Percentiles rank a stretch among this genome's conserved stretches.
These are phyloP conservation scores for Helminthosporium solani DNA, from an alignment of 2,329 filamentous ascomycete species.

Conservation along the genomic window DNA sequence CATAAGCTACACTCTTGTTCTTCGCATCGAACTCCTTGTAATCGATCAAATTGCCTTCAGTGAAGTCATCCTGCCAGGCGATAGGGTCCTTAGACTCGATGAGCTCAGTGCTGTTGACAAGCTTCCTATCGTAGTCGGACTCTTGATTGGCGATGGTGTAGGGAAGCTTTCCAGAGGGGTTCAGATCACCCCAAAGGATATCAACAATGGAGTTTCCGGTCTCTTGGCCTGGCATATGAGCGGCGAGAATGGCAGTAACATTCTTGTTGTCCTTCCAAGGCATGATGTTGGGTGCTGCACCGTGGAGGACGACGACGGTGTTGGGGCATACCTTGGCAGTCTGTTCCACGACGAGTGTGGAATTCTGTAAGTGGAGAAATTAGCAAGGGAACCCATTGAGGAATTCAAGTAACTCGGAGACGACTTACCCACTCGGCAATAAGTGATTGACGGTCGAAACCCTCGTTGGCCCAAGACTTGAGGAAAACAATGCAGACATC, in stretches of 20 bases:
- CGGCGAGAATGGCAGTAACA: conserved; percentile 43
- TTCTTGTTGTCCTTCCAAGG: conserved; percentile 45
- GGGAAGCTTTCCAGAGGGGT: conserved; percentile 76
- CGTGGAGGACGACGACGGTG: conserved; percentile 52
- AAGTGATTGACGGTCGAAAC: conserved; percentile 43
- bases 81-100: conserved; percentile 34
- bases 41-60: conserved; percentile 55
- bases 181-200: conserved; percentile 69
- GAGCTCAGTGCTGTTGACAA: conserved; percentile 41
- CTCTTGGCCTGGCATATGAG: conserved; percentile 45
- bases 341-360: conserved; percentile 41
- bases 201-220: conserved; percentile 42
- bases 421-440: conserved; percentile 39
- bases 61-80: conserved; percentile 52
- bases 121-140: conserved; percentile 60
- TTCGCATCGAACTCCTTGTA: conserved; percentile 54
- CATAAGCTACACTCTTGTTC: conserved; percentile 30
- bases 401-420: neutral
- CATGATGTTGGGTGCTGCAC: conserved; percentile 42
- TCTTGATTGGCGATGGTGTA: conserved; percentile 77
- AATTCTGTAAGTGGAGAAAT: conserved; percentile 23
- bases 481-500: conserved; percentile 58
- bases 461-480: conserved; percentile 54
- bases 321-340: conserved; percentile 50
- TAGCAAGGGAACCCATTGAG: neutral